Conservation (phyloP, 441 rosid species). For the Biscutella laevigata region DNA sequence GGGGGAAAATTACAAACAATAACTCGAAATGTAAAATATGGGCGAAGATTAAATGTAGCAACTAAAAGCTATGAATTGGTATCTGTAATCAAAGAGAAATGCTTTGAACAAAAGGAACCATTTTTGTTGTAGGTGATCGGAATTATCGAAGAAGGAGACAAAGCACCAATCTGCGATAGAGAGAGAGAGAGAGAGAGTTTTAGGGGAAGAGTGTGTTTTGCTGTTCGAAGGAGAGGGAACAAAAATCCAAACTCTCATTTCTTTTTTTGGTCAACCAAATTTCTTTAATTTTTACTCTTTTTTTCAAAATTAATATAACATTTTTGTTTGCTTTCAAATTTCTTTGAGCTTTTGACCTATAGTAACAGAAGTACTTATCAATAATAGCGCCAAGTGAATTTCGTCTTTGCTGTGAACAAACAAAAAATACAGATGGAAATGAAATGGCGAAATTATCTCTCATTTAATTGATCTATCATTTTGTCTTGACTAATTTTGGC, state of each 20-base stretch:
- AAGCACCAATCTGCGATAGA: conserved; percentile 33
- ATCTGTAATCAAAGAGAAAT: background rate
- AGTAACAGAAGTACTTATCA: no score
- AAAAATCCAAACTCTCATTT: conserved; percentile 19
- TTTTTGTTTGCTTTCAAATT: no score
- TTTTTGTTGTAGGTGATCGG: conserved; percentile 20
- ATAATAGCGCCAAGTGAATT: no score
- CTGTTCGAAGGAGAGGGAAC: conserved; percentile 25
- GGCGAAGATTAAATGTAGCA: background rate
- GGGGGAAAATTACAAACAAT: background rate
- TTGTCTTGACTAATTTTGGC: no score
- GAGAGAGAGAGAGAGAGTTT: conserved; percentile 28
- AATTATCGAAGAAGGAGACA: conserved; percentile 38
- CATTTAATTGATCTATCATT: no score
- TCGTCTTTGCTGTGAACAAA: no score
- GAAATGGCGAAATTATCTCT: no score
- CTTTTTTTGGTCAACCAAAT: no score
- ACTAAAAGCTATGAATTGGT: conserved; percentile 5
- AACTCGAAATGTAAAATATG: conserved; percentile 8
- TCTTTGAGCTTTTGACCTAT: no score
- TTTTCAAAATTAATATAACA: no score
- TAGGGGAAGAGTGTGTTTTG: conserved; percentile 22
- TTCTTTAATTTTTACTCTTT: no score
- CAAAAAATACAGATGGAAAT: no score
- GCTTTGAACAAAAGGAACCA: conserved; percentile 23